A percentile compares a stretch with the other conserved stretches of the same genome.
These are phyloP conservation scores for Trichoderma orchidacearum DNA, from an alignment of 495 filamentous ascomycete genomes.

Conservation along the genomic window DNA sequence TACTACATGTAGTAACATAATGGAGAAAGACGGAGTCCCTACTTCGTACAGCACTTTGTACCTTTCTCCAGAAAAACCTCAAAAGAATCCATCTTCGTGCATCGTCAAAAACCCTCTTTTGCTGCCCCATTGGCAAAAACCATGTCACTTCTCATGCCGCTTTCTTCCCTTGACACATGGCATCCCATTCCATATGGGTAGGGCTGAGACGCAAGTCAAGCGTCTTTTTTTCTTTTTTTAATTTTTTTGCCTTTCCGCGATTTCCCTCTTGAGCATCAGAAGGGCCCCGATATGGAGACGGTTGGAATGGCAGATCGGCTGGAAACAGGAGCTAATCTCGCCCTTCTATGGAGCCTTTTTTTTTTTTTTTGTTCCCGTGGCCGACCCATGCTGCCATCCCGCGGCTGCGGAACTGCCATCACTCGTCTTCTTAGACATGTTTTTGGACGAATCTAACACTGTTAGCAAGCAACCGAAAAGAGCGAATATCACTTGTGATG, in stretches of 20 bases:
- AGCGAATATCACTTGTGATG: too few relatives aligned
- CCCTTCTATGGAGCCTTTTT: background rate
- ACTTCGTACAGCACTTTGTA: background rate
- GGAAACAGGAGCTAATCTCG: too few relatives aligned
- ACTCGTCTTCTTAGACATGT: background rate
- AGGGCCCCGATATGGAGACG: background rate
- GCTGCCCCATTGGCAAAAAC: background rate
- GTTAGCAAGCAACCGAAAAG: too few relatives aligned
- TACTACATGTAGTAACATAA: too few relatives aligned
- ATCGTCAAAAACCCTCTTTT: background rate
- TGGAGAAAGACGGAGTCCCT: background rate
- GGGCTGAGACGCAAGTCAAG: background rate
- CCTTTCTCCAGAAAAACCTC: background rate
- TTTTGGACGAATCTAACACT: too few relatives aligned
- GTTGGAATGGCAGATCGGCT: too few relatives aligned
- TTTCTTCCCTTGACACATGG: background rate
- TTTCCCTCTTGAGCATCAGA: background rate
- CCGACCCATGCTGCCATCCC: background rate
- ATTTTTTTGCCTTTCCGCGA: background rate
- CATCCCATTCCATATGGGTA: background rate
- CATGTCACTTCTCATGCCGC: background rate
- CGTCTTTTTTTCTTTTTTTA: background rate
- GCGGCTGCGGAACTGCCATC: background rate
- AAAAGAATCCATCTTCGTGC: background rate
- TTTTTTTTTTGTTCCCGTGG: background rate